phyloP scores from a whole-genome alignment of 1,284 basidiomycete species.

The Trichosporon ovoides region DNA sequence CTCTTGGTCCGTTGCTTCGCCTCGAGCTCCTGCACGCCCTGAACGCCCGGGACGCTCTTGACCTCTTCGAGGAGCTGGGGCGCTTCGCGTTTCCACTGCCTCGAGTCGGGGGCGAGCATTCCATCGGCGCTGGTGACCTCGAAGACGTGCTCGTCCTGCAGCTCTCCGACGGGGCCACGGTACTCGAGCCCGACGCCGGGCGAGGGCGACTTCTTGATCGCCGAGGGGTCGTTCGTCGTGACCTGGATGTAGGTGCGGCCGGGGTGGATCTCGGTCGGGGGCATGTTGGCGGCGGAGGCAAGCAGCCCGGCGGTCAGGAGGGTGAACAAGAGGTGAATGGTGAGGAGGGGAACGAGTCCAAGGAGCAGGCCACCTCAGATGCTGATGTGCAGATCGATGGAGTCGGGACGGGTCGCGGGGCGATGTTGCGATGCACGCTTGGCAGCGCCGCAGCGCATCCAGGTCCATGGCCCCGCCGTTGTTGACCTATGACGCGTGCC shows the following conservation, averaged over 20 bases:
- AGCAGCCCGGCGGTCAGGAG: constrained; percentile 1
- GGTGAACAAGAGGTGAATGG: constrained; percentile 10
- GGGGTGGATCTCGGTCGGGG: constrained; percentile 22
- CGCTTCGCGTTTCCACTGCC: constrained; percentile 14
- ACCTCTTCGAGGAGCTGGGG: constrained; percentile 21
- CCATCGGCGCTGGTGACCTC: constrained; percentile 22
- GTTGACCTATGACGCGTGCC: constrained; percentile 1
- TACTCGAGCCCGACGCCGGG: constrained; percentile 21
- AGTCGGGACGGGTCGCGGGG: not conserved
- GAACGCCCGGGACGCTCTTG: constrained; percentile 29
- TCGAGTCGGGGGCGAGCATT: not conserved
- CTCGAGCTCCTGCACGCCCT: constrained; percentile 29
- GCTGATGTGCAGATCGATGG: not conserved
- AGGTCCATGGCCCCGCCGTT: not conserved
- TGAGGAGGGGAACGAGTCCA: not conserved
- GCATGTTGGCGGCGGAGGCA: constrained; percentile 10
- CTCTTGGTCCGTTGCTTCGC: constrained; percentile 36
- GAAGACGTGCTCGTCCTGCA: constrained; percentile 42
- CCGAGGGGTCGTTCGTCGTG: constrained; percentile 20
- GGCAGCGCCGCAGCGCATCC: not conserved
- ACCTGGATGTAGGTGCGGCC: constrained; percentile 37
- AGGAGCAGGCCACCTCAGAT: not conserved
- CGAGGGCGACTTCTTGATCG: constrained; percentile 1
- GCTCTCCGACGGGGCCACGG: constrained; percentile 40
- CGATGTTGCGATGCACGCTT: not conserved